Conservation (phyloP, 352 stramenopile genomes). For the Globisporangium takayamanum region DNA sequence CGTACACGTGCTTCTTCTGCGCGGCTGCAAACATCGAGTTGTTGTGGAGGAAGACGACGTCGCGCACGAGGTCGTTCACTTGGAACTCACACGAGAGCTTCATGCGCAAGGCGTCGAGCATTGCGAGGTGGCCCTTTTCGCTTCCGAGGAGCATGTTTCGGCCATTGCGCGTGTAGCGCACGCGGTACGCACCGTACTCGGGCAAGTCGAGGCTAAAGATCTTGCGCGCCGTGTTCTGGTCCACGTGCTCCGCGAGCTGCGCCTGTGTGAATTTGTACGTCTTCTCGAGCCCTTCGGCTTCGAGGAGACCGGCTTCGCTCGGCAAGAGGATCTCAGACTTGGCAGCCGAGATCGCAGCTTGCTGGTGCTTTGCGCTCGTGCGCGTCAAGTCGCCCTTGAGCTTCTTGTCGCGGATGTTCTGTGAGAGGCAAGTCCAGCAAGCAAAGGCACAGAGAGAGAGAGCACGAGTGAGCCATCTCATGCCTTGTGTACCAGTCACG, state of each 20-base stretch:
- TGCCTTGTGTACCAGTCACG: background rate
- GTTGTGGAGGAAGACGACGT: constrained; percentile 97
- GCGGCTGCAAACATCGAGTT: constrained; percentile 95
- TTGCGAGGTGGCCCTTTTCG: constrained; percentile 91
- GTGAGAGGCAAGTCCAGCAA: background rate
- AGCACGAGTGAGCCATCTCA: background rate
- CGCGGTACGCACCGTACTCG: constrained; percentile 90
- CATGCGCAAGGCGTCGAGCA: constrained; percentile 92
- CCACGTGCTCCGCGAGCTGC: constrained; percentile 80
- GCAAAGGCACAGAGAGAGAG: background rate
- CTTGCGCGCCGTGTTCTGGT: constrained; percentile 93
- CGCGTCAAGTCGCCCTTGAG: constrained; percentile 65
- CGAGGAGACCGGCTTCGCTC: constrained; percentile 78
- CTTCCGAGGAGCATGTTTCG: constrained; percentile 92
- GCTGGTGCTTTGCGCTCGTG: constrained; percentile 73
- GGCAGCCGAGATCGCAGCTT: constrained; percentile 81
- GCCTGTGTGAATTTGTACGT: constrained; percentile 95
- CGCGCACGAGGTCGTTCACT: constrained; percentile 91
- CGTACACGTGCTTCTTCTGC: constrained; percentile 96
- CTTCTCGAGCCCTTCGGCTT: constrained; percentile 95
- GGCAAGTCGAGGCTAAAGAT: constrained; percentile 94
- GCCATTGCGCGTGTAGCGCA: constrained; percentile 95
- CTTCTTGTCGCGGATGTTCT: constrained; percentile 86
- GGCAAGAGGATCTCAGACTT: constrained; percentile 90
- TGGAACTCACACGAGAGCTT: constrained; percentile 92